Conservation (phyloP, 352 stramenopile species). For the Phytophthora europaea region DNA sequence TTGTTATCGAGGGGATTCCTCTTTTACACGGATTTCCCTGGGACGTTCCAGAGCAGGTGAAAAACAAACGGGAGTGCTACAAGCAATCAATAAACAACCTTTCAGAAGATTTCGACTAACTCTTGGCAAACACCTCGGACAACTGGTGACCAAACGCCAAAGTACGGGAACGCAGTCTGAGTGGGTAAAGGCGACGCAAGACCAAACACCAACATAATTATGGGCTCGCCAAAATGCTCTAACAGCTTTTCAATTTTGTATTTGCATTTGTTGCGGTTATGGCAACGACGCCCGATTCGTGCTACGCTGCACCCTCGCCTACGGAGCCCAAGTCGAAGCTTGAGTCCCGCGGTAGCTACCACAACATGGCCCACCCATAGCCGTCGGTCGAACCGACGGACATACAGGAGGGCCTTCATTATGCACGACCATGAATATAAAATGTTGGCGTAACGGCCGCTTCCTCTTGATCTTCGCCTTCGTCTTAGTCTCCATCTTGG, state of each 20-base stretch:
- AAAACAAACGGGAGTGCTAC: too few relatives aligned
- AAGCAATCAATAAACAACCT: too few relatives aligned
- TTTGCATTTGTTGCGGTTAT: slow-evolving; percentile 7
- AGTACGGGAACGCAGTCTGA: too few relatives aligned
- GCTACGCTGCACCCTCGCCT: slow-evolving; percentile 3
- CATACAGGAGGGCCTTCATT: neutral
- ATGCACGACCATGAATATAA: neutral
- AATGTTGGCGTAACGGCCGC: neutral
- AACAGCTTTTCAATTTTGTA: neutral
- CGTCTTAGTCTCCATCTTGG: neutral
- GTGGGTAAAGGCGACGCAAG: too few relatives aligned
- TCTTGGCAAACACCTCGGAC: too few relatives aligned
- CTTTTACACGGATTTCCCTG: too few relatives aligned
- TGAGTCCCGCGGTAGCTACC: slow-evolving; percentile 1
- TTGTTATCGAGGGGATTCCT: too few relatives aligned
- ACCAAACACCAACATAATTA: too few relatives aligned
- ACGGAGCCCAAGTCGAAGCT: neutral
- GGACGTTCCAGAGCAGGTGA: too few relatives aligned
- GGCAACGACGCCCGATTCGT: neutral
- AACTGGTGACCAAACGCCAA: too few relatives aligned
- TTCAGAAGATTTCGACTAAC: too few relatives aligned
- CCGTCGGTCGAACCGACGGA: neutral
- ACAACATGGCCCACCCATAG: neutral
- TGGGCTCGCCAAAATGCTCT: too few relatives aligned
- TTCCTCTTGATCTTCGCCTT: neutral